Evolutionary conservation across 1,139 yeast species (phyloP), one percentile per base, ranked within the genome.

Genomic region (Hansenula anomala): DNA sequence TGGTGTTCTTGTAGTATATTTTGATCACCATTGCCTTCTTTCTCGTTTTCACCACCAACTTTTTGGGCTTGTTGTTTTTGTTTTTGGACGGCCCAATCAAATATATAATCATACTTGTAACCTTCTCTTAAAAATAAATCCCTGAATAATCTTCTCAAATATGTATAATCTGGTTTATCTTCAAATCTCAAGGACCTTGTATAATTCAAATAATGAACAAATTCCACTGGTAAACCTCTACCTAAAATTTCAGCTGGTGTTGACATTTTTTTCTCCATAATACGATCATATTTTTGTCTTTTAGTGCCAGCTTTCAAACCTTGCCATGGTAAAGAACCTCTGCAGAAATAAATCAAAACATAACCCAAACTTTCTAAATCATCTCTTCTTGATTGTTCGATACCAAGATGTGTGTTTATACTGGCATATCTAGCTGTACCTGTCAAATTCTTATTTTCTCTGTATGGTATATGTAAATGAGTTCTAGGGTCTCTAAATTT

Each of bases 271-370:
- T 88, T 88, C 61, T 92, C 97, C 88, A 90, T 83, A 57, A 92
- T 92, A 47, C 97, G 77, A 64, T 90, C 97, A 64, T 92, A 92
- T 66, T 92, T 92, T 63, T 92, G 97, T 64, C 95, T 83, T 69
- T 92, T 92, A 15, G 97, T 89, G 34, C 92, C 95, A 26, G 98
- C 98, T 63, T 89, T 89, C 55, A 92, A 77, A 13, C 98, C 98
- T 67, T 92, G 98, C 98, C 98, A 92, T 39, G 98, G 98, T 58
- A 92, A 72, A 18, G 94, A 86, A 30, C 98, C 98, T 47, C 96
- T 79, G 62, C 95, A 81, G 61, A 92, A 92, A 66, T 92, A 92
- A 55, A 92, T 88, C 58, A 92, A 78, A 33, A 92, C 97, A 61
- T 92, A 92, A 30, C 97, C 97, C 62, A 92, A 75, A 49, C 95